These are phyloP conservation scores for Neonectria neomacrospora DNA, from an alignment of 2,329 filamentous ascomycete species.

Conservation along the genomic window DNA sequence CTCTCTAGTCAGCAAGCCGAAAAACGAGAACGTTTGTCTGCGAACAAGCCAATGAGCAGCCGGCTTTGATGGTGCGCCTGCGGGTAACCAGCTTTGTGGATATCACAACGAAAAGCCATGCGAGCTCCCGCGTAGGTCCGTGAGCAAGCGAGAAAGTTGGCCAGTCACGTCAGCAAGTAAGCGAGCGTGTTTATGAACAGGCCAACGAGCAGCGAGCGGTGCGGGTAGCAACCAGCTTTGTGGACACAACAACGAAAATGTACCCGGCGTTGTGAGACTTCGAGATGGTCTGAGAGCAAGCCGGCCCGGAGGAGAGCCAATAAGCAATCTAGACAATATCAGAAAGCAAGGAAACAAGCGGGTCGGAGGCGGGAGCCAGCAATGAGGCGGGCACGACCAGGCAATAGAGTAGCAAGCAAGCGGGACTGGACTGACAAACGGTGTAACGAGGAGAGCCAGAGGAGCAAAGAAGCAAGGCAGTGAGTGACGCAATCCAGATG, in stretches of 20 bases:
- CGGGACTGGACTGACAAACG: background rate
- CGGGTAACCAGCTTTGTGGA: no score
- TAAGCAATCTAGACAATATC: background rate
- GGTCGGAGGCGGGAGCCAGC: background rate
- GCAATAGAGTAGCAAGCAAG: background rate
- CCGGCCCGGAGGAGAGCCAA: background rate
- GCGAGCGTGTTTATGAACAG: background rate
- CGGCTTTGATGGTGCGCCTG: background rate
- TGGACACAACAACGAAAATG: background rate
- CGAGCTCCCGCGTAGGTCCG: background rate
- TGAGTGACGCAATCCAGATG: no score
- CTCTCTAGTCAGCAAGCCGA: no score
- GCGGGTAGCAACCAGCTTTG: background rate
- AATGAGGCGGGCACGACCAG: background rate
- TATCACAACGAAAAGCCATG: no score
- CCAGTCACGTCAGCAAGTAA: background rate
- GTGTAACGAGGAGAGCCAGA: background rate
- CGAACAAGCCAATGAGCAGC: background rate
- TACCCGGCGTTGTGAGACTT: background rate
- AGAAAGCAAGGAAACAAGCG: background rate
- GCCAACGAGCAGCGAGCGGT: background rate
- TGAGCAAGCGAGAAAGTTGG: background rate
- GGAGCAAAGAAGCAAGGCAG: no score
- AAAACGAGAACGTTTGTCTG: background rate
- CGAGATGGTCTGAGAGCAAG: background rate